phyloP scores from a whole-genome alignment of 768 basidiomycete genomes.

The Boletales sp. region DNA sequence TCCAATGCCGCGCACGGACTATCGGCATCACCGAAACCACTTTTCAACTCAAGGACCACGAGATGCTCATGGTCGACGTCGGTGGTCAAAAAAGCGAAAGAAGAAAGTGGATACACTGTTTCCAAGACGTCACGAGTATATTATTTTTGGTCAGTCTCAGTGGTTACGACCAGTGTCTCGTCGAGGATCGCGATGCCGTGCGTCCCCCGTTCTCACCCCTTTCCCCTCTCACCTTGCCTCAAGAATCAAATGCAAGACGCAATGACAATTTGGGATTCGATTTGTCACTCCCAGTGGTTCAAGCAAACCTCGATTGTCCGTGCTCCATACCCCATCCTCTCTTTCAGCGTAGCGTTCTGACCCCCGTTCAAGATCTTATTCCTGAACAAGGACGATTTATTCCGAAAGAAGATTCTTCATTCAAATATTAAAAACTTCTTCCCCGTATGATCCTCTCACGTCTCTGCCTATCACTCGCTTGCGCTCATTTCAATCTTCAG shows the following conservation, averaged over 20 bases:
- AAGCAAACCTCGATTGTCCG: slow-evolving; percentile 87
- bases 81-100: slow-evolving; percentile 93
- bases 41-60: slow-evolving; percentile 73
- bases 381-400: slow-evolving; percentile 95
- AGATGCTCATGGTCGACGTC: slow-evolving; percentile 92
- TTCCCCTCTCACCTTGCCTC: not conserved
- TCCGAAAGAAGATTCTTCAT: slow-evolving; percentile 73
- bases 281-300: slow-evolving; percentile 98
- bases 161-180: slow-evolving; percentile 92
- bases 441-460: slow-evolving; percentile 49
- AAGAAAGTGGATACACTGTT: slow-evolving; percentile 93
- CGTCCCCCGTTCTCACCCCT: slow-evolving; percentile 27
- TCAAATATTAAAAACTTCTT: slow-evolving; percentile 90
- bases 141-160: slow-evolving; percentile 88
- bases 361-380: slow-evolving; percentile 68
- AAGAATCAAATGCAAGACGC: slow-evolving; percentile 99
- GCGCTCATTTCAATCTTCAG: slow-evolving; percentile 33
- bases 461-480: not conserved
- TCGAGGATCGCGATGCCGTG: slow-evolving; percentile 89
- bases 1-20: slow-evolving; percentile 81
- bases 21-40: slow-evolving; percentile 90
- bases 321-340: slow-evolving; percentile 2
- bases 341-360: too few relatives aligned
- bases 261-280: slow-evolving; percentile 98
- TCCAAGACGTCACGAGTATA: slow-evolving; percentile 92